Evolutionary conservation across 768 basidiomycete species (phyloP).

Genomic region (Lyophyllum atratum): DNA sequence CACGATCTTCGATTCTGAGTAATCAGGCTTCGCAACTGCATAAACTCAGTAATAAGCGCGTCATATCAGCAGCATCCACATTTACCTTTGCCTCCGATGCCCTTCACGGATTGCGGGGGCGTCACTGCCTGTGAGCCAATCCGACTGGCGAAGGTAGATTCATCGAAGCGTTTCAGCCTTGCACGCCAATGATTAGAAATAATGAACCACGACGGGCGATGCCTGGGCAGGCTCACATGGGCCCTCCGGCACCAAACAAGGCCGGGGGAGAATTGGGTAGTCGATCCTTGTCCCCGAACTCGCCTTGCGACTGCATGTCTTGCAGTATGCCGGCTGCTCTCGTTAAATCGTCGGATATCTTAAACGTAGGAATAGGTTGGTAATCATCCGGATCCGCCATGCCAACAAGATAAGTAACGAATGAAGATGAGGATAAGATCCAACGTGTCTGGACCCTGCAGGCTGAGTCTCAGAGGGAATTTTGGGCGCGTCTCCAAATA

Average conservation of each 20-base stretch:
- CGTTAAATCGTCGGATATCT: slow-evolving; percentile 47
- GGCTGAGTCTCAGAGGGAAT: too few species aligned
- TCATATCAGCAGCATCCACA: neutral
- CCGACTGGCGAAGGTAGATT: slow-evolving; percentile 70
- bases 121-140: slow-evolving; percentile 74
- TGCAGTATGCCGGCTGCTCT: slow-evolving; percentile 54
- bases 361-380: slow-evolving; percentile 29
- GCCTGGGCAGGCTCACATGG: slow-evolving; percentile 50
- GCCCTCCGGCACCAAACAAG: slow-evolving; percentile 72
- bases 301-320: slow-evolving; percentile 46
- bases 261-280: slow-evolving; percentile 53
- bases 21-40: slow-evolving; percentile 93
- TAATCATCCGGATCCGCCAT: slow-evolving; percentile 26
- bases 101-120: slow-evolving; percentile 81
- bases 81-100: slow-evolving; percentile 86
- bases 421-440: slow-evolving; percentile 15
- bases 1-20: slow-evolving; percentile 98
- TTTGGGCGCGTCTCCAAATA: neutral
- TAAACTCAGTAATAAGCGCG: slow-evolving; percentile 7
- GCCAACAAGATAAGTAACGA: slow-evolving; percentile 10
- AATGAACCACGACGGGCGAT: neutral
- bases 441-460: slow-evolving; percentile 14
- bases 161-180: slow-evolving; percentile 83
- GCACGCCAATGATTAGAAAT: neutral
- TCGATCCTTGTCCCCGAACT: slow-evolving; percentile 27